A percentile compares a stretch with the other conserved stretches of the same genome.
Conservation (phyloP, 1,284 basidiomycete genomes). For the Golubevia pallescens region DNA sequence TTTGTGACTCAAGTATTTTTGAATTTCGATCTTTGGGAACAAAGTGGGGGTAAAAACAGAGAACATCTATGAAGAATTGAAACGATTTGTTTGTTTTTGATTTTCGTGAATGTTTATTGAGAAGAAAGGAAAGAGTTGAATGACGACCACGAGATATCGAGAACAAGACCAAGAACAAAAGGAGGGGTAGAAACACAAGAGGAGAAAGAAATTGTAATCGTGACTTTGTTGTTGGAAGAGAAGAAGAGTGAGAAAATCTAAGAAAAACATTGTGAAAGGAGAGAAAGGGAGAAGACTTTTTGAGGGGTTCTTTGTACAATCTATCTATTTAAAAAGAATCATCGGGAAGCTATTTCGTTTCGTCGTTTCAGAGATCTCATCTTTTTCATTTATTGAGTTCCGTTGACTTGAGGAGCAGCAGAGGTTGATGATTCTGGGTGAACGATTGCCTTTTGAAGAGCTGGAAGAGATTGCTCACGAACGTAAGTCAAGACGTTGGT, state of each 20-base stretch:
- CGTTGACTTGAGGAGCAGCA: not conserved
- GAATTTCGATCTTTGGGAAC: too few relatives aligned
- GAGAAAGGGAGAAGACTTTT: not conserved
- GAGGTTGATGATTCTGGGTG: slow-evolving; percentile 6
- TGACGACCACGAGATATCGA: not conserved
- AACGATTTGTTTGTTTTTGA: too few relatives aligned
- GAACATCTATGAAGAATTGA: too few relatives aligned
- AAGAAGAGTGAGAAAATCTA: not conserved
- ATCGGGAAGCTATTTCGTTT: not conserved
- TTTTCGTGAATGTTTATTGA: not conserved
- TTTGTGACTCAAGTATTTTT: too few relatives aligned
- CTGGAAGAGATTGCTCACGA: slow-evolving; percentile 51
- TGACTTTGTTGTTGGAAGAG: not conserved
- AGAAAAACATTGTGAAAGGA: not conserved
- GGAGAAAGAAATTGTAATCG: not conserved
- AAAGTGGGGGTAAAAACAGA: too few relatives aligned
- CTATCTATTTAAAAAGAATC: not conserved
- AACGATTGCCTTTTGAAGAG: slow-evolving; percentile 41
- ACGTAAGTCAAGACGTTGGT: slow-evolving; percentile 47
- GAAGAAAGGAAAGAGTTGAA: not conserved
- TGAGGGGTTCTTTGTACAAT: not conserved
- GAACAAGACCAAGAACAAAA: not conserved
- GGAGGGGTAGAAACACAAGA: not conserved
- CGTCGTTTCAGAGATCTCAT: not conserved
- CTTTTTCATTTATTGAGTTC: not conserved